Evolutionary conservation across 345 rosid genomes (phyloP).

Genomic region (Hypericum androsaemum): DNA sequence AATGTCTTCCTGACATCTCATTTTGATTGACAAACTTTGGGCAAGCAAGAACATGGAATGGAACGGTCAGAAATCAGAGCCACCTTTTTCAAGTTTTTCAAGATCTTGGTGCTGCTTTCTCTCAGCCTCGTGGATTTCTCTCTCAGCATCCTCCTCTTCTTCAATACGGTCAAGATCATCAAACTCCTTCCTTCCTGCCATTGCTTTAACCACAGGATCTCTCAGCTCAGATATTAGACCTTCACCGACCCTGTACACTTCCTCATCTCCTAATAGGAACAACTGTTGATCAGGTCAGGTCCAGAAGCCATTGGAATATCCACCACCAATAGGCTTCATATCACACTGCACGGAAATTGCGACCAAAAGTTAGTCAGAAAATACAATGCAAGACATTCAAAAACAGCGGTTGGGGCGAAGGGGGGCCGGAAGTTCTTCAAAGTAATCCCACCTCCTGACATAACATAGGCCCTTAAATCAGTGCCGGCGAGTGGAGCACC

Average conservation of each 20-base stretch:
- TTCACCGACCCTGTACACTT: conserved; percentile 77
- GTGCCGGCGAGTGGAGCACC: conserved; percentile 94
- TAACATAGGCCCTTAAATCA: conserved; percentile 79
- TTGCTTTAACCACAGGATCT: conserved; percentile 92
- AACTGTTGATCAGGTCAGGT: conserved; percentile 81
- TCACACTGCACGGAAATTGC: conserved; percentile 53
- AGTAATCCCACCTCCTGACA: conserved; percentile 80
- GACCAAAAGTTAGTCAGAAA: background rate
- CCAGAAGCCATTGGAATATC: conserved; percentile 91
- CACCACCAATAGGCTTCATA: conserved; percentile 64
- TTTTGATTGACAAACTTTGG: too few species aligned
- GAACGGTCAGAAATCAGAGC: conserved; percentile 4
- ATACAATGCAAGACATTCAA: too few species aligned
- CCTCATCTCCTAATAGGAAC: conserved; percentile 74
- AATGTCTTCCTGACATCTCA: too few species aligned
- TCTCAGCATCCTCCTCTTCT: conserved; percentile 76
- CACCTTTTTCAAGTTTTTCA: conserved; percentile 51
- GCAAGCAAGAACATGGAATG: background rate
- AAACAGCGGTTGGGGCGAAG: too few species aligned
- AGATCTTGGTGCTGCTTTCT: conserved; percentile 53
- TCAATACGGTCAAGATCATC: conserved; percentile 79
- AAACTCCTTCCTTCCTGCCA: conserved; percentile 84
- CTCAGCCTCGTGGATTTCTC: conserved; percentile 69
- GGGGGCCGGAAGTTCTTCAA: conserved; percentile 66
- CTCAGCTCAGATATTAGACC: conserved; percentile 74